These are phyloP conservation scores for Penicillium atrosanguineum DNA, from an alignment of 495 filamentous ascomycete genomes.

Conservation along the genomic window DNA sequence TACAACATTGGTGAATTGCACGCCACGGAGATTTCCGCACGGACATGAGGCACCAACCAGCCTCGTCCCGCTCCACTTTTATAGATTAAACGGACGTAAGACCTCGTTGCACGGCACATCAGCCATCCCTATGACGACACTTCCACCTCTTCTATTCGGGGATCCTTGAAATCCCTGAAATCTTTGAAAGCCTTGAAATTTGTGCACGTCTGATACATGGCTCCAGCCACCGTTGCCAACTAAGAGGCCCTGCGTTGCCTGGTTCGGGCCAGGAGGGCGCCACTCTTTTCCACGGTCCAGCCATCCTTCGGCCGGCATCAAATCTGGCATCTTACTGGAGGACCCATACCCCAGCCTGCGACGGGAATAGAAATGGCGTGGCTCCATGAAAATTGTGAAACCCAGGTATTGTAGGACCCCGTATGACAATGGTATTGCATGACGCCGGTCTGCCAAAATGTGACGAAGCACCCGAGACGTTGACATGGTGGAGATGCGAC, in stretches of 20 bases:
- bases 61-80: conserved; percentile 11
- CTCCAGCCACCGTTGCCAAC: background rate
- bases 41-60: background rate
- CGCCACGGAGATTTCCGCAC: background rate
- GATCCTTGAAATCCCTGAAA: too few species aligned
- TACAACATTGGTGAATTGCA: background rate
- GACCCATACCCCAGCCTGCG: background rate
- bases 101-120: conserved; percentile 7
- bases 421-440: conserved; percentile 6
- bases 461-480: background rate
- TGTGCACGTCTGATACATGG: background rate
- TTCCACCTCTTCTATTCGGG: background rate
- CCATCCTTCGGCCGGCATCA: background rate
- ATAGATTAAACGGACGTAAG: conserved; percentile 29
- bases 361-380: conserved; percentile 1
- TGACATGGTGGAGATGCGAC: conserved; percentile 5
- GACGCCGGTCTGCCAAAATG: conserved; percentile 8
- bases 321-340: too few species aligned
- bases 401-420: background rate
- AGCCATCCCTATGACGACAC: conserved; percentile 12
- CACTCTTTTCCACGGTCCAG: conserved; percentile 15
- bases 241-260: background rate
- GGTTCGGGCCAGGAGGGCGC: conserved; percentile 17
- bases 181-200: too few species aligned
- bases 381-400: background rate